A percentile compares a stretch with the other conserved stretches of the same genome.
These are phyloP conservation scores for Solanum lycopersicoides DNA, from an alignment of 257 asterid species.

Conservation along the genomic window DNA sequence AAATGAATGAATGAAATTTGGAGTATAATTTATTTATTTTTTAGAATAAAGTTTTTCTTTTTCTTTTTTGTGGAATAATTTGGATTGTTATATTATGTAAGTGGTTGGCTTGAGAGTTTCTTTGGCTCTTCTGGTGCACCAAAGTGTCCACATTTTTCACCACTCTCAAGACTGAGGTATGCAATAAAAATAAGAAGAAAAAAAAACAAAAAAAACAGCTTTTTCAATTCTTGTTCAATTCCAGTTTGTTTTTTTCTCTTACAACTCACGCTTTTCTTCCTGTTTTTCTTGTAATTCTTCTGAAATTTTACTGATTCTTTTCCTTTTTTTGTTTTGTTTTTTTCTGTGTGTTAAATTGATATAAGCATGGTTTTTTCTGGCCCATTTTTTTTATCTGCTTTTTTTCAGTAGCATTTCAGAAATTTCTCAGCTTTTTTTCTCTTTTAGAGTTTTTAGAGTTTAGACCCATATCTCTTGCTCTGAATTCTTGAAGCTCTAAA, in stretches of 20 bases:
- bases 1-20: neutral
- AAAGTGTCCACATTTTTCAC: constrained; percentile 6
- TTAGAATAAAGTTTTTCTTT: constrained; percentile 10
- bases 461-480: neutral
- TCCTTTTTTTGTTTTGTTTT: neutral
- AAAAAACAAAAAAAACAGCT: constrained; percentile 7
- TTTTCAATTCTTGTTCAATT: neutral
- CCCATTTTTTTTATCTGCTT: neutral
- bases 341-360: neutral
- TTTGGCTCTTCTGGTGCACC: constrained; percentile 41
- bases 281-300: neutral
- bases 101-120: constrained; percentile 20
- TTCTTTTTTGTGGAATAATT: neutral
- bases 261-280: neutral
- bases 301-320: neutral
- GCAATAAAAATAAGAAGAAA: constrained; percentile 9
- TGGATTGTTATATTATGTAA: constrained; percentile 16
- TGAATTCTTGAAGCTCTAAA: neutral
- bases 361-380: neutral
- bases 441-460: too few species aligned
- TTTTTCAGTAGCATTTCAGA: neutral
- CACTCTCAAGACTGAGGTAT: constrained; percentile 14
- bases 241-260: neutral
- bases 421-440: neutral
- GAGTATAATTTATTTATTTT: too few species aligned